Evolutionary conservation across 2,329 filamentous ascomycete genomes (phyloP).

Genomic region (Stemphylium vesicarium): DNA sequence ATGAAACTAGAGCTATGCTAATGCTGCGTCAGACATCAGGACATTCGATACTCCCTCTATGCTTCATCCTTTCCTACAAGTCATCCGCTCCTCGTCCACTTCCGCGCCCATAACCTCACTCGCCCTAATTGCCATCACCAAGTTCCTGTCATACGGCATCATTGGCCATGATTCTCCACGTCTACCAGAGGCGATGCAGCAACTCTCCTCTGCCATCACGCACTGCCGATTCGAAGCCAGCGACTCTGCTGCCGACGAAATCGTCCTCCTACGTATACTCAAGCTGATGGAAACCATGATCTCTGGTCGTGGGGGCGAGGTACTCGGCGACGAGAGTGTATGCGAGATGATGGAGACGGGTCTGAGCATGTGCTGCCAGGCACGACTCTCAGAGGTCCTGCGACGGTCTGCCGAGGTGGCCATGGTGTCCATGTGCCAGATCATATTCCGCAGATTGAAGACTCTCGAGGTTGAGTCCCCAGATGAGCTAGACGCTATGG

Average conservation of each 20-base stretch:
- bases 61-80: constrained; percentile 91
- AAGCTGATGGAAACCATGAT: constrained; percentile 99
- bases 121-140: constrained; percentile 89
- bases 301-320: constrained; percentile 86
- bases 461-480: constrained; percentile 79
- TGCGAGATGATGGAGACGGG: constrained; percentile 99
- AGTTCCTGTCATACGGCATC: constrained; percentile 95
- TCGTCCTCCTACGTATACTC: constrained; percentile 90
- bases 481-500: constrained; percentile 69
- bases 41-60: constrained; percentile 88
- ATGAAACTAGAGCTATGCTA: constrained; percentile 22
- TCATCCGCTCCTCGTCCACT: constrained; percentile 94
- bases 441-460: constrained; percentile 93
- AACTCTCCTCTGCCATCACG: constrained; percentile 91
- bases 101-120: constrained; percentile 96
- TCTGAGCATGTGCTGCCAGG: constrained; percentile 94
- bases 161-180: constrained; percentile 84
- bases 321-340: constrained; percentile 96
- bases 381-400: constrained; percentile 86
- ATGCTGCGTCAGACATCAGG: constrained; percentile 70
- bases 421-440: constrained; percentile 99
- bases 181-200: constrained; percentile 90
- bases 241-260: constrained; percentile 92
- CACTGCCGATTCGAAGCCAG: constrained; percentile 98
- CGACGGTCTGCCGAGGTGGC: constrained; percentile 91